Evolutionary conservation across 441 rosid genomes (phyloP), one percentile per base, ranked within the genome.

Genomic region (Viola pubescens): DNA sequence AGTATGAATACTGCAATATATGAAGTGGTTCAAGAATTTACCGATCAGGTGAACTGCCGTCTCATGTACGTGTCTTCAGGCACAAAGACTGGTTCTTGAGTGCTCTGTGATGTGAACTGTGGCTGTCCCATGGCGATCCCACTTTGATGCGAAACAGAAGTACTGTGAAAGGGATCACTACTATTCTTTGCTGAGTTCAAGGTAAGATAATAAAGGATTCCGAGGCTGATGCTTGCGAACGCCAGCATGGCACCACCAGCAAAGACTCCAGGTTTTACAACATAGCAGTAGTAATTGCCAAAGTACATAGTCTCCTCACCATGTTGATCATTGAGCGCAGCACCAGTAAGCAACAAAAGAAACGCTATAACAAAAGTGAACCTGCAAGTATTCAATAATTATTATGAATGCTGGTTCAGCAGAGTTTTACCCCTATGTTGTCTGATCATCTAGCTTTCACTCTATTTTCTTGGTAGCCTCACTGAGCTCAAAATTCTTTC

Each of bases 101-200:
- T 54, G 69, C 59, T 68, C 56, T 70, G 82, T 0, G 77, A 62
- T 12, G 97, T 77, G 64, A 85, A 59, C 77, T 84, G 90, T 59
- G 94, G 87, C 57, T 77, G 94, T 57, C 88, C 94, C 98, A 89
- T 78, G 53, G 87, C 89, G 62, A 89, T 81, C 41, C 89, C 86
- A 62, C 71, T 72, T 63, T 77, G 73, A 62, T 52, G 75, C 50
- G 81, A 70, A 58, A 56, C 66, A 12, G 79, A 42, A 6, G 76
- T 37, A 50, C 67, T 66, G 47, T 59, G 77, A 69, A 70, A 72
- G 5, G 64, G 42, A 63, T 16, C 59, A 50, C 14, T 70, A 9
- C 61, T 39, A 4, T 55, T 70, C 80, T 92, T 84, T 49, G 68
- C 73, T 8, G 81, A 60, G 56, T 63, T 77, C 51, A 84, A 67